Base-by-base conservation (phyloP, 345 rosid genomes). In the Mallotus nudiflorus region DNA sequence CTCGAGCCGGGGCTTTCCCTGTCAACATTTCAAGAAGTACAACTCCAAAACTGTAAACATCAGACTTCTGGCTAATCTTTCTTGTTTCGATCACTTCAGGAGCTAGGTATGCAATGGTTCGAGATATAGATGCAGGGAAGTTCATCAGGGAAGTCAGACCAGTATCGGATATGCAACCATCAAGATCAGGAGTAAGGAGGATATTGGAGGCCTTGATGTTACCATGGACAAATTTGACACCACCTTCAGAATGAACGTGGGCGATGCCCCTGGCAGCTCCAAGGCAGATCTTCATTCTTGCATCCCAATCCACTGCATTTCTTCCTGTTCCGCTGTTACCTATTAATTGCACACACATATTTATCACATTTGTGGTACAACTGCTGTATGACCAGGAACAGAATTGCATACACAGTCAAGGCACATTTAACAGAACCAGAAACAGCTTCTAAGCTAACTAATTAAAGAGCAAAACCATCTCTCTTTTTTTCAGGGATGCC, bases 11-110 rank as follows among this genome's bases (percentile, higher is more conserved):
- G 15, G 88, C 81, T 71, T 89, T 89, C 12, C 93, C 90, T 0
- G 97, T 91, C 63, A 91, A 75, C 89, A 91, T 82, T 58, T 91
- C 97, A 2, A 89, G 89, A 48, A 91, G 82, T 49, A 91, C 87
- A 22, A 91, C 96, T 14, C 97, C 97, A 10, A 89, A 91, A 83
- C 96, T 91, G 64, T 88, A 91, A 20, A 91, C 91, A 48, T 91
- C 97, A 1, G 96, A 88, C 71, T 86, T 89, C 19, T 88, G 91
- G 19, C 80, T 73, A 31, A 74, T 76, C 68, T 85, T 88, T 56
- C 82, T 75, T 1, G 95, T 81, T 72, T 89, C 91, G 8, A 82
- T 82, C 69, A 85, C 88, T 71, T 91, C 97, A 0, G 97, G 96
- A 54, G 97, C 90, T 56, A 82, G 74, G 82, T 91, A 91, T 1